Conservation (phyloP, 1,284 basidiomycete species). For the Xerocomus minutiporus region DNA sequence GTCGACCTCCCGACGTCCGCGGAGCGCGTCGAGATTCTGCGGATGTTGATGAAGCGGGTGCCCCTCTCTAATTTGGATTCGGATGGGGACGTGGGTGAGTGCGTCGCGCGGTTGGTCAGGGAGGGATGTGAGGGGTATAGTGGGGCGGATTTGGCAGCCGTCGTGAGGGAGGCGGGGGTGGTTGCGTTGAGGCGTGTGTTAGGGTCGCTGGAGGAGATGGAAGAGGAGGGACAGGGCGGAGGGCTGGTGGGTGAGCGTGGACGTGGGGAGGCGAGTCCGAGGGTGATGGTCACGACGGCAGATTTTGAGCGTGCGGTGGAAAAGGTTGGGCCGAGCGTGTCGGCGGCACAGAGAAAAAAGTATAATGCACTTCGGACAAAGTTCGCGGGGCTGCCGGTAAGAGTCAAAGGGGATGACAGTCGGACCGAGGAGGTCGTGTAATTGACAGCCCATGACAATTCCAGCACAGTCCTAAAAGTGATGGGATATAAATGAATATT, state of each 20-base stretch:
- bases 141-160: constrained; percentile 83
- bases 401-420: constrained; percentile 21
- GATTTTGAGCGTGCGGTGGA: constrained; percentile 78
- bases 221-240: constrained; percentile 13
- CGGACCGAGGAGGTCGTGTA: constrained; percentile 13
- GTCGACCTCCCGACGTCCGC: constrained; percentile 81
- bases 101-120: constrained; percentile 47
- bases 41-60: constrained; percentile 66
- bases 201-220: constrained; percentile 52
- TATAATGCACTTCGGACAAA: constrained; percentile 79
- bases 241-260: background rate
- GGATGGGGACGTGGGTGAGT: constrained; percentile 8
- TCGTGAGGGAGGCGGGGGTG: constrained; percentile 89
- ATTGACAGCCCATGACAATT: too few relatives aligned
- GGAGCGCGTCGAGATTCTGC: constrained; percentile 85
- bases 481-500: background rate
- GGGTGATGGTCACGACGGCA: constrained; percentile 48
- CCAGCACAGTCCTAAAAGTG: too few relatives aligned
- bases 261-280: constrained; percentile 14
- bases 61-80: constrained; percentile 47
- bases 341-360: constrained; percentile 70
- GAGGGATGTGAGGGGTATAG: constrained; percentile 81
- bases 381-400: constrained; percentile 70
- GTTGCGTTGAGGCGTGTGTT: constrained; percentile 72
- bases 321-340: constrained; percentile 88